Conservation (phyloP, 306 rosid species). For the Styphnolobium japonicum region DNA sequence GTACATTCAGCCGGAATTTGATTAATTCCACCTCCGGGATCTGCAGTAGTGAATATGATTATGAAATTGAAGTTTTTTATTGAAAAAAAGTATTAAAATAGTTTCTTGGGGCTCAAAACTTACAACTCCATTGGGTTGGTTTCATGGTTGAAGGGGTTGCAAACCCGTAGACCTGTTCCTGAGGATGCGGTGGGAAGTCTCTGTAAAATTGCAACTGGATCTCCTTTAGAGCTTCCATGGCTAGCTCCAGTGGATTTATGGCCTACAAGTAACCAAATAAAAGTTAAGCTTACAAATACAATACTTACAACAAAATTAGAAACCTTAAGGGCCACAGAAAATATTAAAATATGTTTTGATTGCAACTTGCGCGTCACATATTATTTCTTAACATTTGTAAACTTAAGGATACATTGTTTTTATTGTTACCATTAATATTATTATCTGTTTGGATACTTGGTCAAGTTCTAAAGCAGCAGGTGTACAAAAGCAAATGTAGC, state of each 20-base stretch:
- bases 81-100: neutral
- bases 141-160: conserved; percentile 97
- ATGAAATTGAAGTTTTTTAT: neutral
- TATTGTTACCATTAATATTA: neutral
- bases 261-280: conserved; percentile 56
- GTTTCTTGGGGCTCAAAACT: conserved; percentile 32
- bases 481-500: neutral
- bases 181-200: conserved; percentile 94
- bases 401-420: neutral
- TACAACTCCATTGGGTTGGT: conserved; percentile 98
- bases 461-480: conserved; percentile 6
- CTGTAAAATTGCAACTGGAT: conserved; percentile 68
- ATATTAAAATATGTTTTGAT: neutral
- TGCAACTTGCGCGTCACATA: neutral
- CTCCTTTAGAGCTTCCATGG: conserved; percentile 90
- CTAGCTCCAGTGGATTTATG: conserved; percentile 81
- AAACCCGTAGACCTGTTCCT: conserved; percentile 76
- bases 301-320: conserved; percentile 14
- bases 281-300: neutral
- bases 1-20: conserved; percentile 95
- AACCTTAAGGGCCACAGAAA: neutral
- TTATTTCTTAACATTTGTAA: neutral
- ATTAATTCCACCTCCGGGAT: conserved; percentile 96
- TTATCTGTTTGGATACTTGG: neutral
- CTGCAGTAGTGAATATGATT: conserved; percentile 38